Base-by-base conservation (phyloP, 2,329 filamentous ascomycete species). In the Sphaerulina musiva region DNA sequence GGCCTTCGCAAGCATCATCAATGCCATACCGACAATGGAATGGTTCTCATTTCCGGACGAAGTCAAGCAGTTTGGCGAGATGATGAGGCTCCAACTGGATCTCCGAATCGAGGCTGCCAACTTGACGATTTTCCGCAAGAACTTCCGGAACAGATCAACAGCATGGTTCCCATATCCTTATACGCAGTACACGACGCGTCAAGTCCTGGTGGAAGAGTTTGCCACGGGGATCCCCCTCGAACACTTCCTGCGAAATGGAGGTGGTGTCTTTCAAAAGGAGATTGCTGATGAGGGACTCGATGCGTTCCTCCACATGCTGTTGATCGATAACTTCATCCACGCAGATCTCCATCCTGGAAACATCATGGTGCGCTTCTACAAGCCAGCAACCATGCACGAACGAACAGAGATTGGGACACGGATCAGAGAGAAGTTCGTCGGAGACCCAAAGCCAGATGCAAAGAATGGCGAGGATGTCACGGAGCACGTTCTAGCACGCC, bases 341-440 rank as follows among this genome's bases (percentile, higher is more conserved):
- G 92, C 93, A 4, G 93, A 98, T 68, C 75, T 98, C 31, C 93
- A 98, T 68, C 93, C 93, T 0, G 93, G 93, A 26, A 98, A 98
- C 70, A 97, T 98, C 73, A 97, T 98, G 91, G 92, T 98, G 45
- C 89, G 95, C 59, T 98, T 98, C 75, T 96, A 97, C 72, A 84
- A 92, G 65, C 84, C 91, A 0, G 82, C 84, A 11, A 80, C 85
- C 57, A 80, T 92, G 0, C 81, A 86, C 46, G 74, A 95, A 1
- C 53, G 61, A 31, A 54, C 62, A 7, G 53, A 54, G 8, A 46
- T 62, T 2, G 39, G 44, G 6, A 51, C 48, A 32, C 50, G 54
- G 9, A 46, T 55, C 9, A 46, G 62, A 41, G 44, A 54, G 0
- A 44, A 50, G 11, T 53, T 65, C 29, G 59, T 46, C 6, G 53